Conservation (phyloP, 495 filamentous ascomycete genomes). For the Penicillium cataractarum region DNA sequence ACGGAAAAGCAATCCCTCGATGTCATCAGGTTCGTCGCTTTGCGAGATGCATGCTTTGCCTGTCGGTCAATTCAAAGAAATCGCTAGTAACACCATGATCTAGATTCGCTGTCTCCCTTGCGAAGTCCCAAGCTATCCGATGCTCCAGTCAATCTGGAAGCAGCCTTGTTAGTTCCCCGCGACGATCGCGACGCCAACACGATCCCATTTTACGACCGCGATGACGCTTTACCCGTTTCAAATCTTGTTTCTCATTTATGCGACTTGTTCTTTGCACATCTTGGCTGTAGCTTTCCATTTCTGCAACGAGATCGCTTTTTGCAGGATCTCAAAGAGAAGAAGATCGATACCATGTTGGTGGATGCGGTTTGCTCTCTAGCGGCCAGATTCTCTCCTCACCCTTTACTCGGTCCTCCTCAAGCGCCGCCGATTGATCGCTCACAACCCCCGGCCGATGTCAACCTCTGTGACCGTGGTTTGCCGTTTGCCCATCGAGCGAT, state of each 20-base stretch:
- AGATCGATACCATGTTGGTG: slow-evolving; percentile 83
- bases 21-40: slow-evolving; percentile 46
- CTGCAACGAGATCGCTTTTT: slow-evolving; percentile 69
- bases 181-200: slow-evolving; percentile 62
- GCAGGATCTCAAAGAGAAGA: slow-evolving; percentile 71
- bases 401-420: slow-evolving; percentile 59
- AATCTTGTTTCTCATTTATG: slow-evolving; percentile 73
- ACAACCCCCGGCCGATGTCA: slow-evolving; percentile 37
- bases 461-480: slow-evolving; percentile 60
- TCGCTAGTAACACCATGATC: background rate
- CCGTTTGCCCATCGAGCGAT: slow-evolving; percentile 80
- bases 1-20: slow-evolving; percentile 51
- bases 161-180: slow-evolving; percentile 40
- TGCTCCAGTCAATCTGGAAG: slow-evolving; percentile 26
- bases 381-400: slow-evolving; percentile 76
- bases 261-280: slow-evolving; percentile 75
- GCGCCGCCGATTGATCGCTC: slow-evolving; percentile 54
- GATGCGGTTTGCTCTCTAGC: slow-evolving; percentile 81
- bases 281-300: slow-evolving; percentile 85
- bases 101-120: slow-evolving; percentile 42
- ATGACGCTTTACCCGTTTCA: slow-evolving; percentile 66
- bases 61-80: background rate
- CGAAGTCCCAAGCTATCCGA: slow-evolving; percentile 40
- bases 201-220: slow-evolving; percentile 77
- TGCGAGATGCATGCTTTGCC: slow-evolving; percentile 6